Conservation (phyloP, 225 moss, liverwort and hornwort genomes). For the Anthoceros angustus region DNA sequence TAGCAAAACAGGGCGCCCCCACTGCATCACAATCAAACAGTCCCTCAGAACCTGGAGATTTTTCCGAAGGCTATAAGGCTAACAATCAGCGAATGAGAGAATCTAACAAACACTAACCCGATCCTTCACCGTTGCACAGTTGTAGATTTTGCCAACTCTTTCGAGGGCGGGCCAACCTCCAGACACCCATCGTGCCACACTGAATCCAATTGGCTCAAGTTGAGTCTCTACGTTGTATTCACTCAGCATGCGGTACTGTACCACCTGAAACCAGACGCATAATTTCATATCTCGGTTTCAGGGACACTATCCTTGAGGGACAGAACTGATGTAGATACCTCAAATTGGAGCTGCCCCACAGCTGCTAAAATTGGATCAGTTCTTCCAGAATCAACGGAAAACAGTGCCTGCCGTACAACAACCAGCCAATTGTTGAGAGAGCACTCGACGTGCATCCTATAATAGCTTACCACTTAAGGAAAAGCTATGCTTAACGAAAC, state of each 20-base stretch:
- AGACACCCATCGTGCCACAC: conserved; percentile 84
- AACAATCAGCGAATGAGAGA: not conserved
- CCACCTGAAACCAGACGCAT: conserved; percentile 39
- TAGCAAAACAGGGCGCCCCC: conserved; percentile 84
- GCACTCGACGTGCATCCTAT: too few relatives aligned
- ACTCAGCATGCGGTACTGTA: conserved; percentile 75
- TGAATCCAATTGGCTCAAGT: conserved; percentile 75
- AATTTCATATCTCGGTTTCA: not conserved
- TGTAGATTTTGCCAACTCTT: conserved; percentile 67
- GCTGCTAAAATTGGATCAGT: conserved; percentile 95
- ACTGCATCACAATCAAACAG: conserved; percentile 27
- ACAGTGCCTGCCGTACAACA: conserved; percentile 39
- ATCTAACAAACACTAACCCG: conserved; percentile 33
- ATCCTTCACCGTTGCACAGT: conserved; percentile 87
- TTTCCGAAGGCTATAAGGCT: not conserved
- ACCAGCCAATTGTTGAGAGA: conserved; percentile 6
- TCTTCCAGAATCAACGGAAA: conserved; percentile 69
- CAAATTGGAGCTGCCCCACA: conserved; percentile 93
- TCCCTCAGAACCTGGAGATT: not conserved
- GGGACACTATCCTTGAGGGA: not conserved
- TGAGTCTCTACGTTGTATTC: conserved; percentile 94
- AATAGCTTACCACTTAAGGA: too few relatives aligned
- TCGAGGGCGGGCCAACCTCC: conserved; percentile 83
- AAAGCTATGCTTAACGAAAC: too few relatives aligned
- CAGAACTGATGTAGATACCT: conserved; percentile 25